Evolutionary conservation across 225 moss, liverwort and hornwort genomes (phyloP).

Genomic region (Antitrichia curtipendula): DNA sequence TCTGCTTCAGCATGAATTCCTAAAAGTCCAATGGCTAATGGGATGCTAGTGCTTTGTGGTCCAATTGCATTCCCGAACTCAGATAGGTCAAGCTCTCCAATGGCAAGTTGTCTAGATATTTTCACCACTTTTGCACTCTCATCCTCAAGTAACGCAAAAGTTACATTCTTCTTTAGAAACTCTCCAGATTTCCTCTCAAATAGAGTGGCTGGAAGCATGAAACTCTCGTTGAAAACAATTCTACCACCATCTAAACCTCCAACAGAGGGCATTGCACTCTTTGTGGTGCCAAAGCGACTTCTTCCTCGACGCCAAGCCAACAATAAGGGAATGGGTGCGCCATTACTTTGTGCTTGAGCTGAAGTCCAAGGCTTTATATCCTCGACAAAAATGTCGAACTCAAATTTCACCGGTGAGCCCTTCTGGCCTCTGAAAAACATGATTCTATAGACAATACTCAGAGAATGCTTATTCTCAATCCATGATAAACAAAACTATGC

Average conservation of each 20-base stretch:
- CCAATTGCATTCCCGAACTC: conserved; percentile 32
- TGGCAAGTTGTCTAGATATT: conserved; percentile 11
- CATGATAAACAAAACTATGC: neutral
- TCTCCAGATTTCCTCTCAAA: conserved; percentile 27
- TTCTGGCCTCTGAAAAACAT: conserved; percentile 79
- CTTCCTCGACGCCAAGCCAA: conserved; percentile 69
- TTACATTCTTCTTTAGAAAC: conserved; percentile 45
- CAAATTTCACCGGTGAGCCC: conserved; percentile 50
- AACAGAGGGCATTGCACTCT: conserved; percentile 19
- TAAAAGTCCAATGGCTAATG: conserved; percentile 18
- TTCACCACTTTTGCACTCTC: neutral
- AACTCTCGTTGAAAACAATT: conserved; percentile 55
- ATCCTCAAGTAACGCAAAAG: conserved; percentile 40
- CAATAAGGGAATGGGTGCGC: conserved; percentile 11
- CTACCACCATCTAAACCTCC: conserved; percentile 38
- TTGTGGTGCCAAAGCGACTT: conserved; percentile 50
- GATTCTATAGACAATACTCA: neutral
- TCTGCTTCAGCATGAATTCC: conserved; percentile 3
- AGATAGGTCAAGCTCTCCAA: conserved; percentile 51
- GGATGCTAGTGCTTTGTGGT: conserved; percentile 24
- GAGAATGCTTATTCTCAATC: neutral
- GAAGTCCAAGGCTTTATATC: conserved; percentile 74
- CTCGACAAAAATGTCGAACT: conserved; percentile 61
- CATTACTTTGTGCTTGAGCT: neutral
- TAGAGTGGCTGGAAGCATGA: conserved; percentile 45